Evolutionary conservation across 2,329 filamentous ascomycete species (phyloP).

Genomic region (Blumeria graminis): DNA sequence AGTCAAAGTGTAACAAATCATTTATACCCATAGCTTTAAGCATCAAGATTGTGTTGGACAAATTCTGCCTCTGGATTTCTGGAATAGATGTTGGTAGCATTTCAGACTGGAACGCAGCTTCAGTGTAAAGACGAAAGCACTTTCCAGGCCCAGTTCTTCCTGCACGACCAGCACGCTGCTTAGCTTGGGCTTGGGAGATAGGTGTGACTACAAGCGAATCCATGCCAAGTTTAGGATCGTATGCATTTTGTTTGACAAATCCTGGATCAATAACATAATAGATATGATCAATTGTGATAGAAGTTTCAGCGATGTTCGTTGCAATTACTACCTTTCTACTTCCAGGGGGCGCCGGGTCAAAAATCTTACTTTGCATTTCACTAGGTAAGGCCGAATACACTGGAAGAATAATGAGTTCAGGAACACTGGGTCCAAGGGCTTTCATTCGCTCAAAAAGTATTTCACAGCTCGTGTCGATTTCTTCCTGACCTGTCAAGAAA

Average conservation of each 20-base stretch:
- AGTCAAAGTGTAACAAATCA: constrained; percentile 88
- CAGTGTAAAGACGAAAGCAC: constrained; percentile 85
- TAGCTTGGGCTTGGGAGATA: constrained; percentile 89
- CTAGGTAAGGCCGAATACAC: constrained; percentile 89
- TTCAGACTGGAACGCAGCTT: constrained; percentile 84
- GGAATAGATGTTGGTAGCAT: constrained; percentile 93
- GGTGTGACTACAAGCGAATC: constrained; percentile 88
- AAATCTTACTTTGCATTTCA: constrained; percentile 84
- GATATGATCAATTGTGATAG: constrained; percentile 92
- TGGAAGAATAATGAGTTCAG: constrained; percentile 75
- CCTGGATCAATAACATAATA: constrained; percentile 95
- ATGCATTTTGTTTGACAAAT: constrained; percentile 94
- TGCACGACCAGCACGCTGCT: constrained; percentile 77
- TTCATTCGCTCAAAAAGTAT: constrained; percentile 93
- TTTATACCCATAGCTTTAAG: constrained; percentile 99
- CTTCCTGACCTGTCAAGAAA: constrained; percentile 91
- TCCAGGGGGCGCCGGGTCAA: constrained; percentile 73
- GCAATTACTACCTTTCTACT: constrained; percentile 87
- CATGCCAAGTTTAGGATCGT: constrained; percentile 94
- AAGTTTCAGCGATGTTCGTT: constrained; percentile 95
- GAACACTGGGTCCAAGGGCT: constrained; percentile 68
- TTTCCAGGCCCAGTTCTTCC: constrained; percentile 90
- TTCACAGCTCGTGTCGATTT: constrained; percentile 88
- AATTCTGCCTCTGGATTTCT: constrained; percentile 85
- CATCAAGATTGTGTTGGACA: constrained; percentile 86